Conservation (phyloP, 148 eudicot genomes). For the Rhododendron griersonianum region DNA sequence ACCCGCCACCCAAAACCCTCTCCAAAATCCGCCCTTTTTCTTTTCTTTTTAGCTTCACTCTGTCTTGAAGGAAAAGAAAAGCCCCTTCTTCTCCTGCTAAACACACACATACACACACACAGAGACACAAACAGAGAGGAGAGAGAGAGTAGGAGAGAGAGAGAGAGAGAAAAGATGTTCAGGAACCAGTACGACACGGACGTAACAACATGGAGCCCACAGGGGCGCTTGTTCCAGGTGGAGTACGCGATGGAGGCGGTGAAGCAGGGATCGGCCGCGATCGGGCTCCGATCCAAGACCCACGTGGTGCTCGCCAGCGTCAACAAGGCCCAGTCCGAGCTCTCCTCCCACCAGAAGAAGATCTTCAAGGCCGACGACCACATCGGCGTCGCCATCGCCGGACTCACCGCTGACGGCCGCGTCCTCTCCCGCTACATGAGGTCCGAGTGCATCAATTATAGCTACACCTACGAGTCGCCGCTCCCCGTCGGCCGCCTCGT, state of each 20-base stretch:
- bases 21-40: background rate
- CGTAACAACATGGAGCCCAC: constrained; percentile 98
- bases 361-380: constrained; percentile 92
- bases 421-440: constrained; percentile 88
- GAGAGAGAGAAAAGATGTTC: constrained; percentile 47
- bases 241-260: constrained; percentile 99
- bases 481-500: constrained; percentile 93
- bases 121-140: background rate
- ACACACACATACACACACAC: background rate
- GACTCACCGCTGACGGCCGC: constrained; percentile 91
- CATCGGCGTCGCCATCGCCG: constrained; percentile 95
- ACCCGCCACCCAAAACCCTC: background rate
- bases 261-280: constrained; percentile 94
- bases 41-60: background rate
- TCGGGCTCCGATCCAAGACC: constrained; percentile 85
- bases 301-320: constrained; percentile 76
- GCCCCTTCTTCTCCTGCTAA: background rate
- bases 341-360: constrained; percentile 94
- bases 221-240: constrained; percentile 85
- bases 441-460: constrained; percentile 71
- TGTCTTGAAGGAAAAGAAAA: constrained; percentile 42
- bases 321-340: constrained; percentile 87
- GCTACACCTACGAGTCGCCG: constrained; percentile 63
- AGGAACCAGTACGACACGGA: constrained; percentile 98
- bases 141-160: constrained; percentile 5